Evolutionary conservation across 2,329 filamentous ascomycete species (phyloP), one percentile per base, ranked within the genome.

Genomic region (Botrytis cinerea): DNA sequence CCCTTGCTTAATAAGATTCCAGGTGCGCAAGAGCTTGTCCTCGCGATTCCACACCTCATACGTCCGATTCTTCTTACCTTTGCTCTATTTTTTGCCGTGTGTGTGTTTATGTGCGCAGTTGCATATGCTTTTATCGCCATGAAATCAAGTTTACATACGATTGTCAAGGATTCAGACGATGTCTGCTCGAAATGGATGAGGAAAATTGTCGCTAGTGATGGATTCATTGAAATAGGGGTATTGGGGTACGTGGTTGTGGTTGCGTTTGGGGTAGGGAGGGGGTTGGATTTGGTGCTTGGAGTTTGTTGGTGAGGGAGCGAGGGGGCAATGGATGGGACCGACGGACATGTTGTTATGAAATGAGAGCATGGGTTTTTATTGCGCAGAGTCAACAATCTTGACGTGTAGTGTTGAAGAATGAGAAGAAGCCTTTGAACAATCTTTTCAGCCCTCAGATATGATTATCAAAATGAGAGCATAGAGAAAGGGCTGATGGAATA

Each of bases 231-330:
- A 43, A 43, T 64, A 4, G 60, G 70, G 35, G 35, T 63, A 12
- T 20, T 71, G 59, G 59, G 70, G 7, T 71, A 64, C 40, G 43
- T 63, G 16, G 14, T 64, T 38, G 22, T 64, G 18, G 70, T 71
- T 28, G 70, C 70, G 7, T 43, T 71, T 5, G 59, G 28, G 45
- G 60, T 71, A 16, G 70, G 70, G 4, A 51, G 25, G 35, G 70
- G 45, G 32, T 28, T 71, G 28, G 60, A 71, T 64, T 22, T 46
- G 25, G 70, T 71, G 32, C 59, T 71, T 25, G 59, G 46, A 5
- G n/a, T 48, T n/a, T 71, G 45, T 32, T 71, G 70, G 70, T 71
- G 28, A 70, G 22, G 28, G 18, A 22, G 20, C 25, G 20, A 40
- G 45, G 45, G n/a, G 18, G 32, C 12, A 20, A 25, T 28, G 32